Evolutionary conservation across 257 asterid species (phyloP).

Genomic region (Solanum paucissectum): DNA sequence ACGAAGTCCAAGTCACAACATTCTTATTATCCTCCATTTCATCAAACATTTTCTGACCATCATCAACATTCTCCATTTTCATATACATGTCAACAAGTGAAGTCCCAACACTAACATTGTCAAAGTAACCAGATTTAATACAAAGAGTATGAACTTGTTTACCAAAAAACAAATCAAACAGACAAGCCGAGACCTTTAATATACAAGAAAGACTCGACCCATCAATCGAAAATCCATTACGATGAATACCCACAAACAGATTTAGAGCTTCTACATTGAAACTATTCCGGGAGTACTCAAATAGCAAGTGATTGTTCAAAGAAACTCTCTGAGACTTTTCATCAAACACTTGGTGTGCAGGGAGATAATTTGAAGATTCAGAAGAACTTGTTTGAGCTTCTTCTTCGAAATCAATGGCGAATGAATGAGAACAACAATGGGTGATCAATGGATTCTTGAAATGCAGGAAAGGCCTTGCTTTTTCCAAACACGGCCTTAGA

Average conservation of each 20-base stretch:
- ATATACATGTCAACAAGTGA: constrained; percentile 74
- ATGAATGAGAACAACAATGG: constrained; percentile 8
- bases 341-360: constrained; percentile 42
- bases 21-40: constrained; percentile 56
- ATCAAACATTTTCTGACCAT: constrained; percentile 54
- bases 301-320: constrained; percentile 49
- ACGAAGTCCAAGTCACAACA: constrained; percentile 86
- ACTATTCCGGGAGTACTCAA: constrained; percentile 43
- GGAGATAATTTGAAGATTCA: background rate
- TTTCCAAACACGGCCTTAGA: constrained; percentile 17
- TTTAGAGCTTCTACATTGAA: constrained; percentile 39
- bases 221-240: constrained; percentile 39
- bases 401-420: constrained; percentile 13
- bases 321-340: constrained; percentile 36
- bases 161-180: constrained; percentile 31
- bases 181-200: constrained; percentile 54
- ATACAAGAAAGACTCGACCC: constrained; percentile 59
- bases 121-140: constrained; percentile 50
- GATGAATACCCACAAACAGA: constrained; percentile 35
- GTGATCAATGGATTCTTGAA: constrained; percentile 10
- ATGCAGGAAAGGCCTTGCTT: constrained; percentile 11
- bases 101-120: constrained; percentile 76
- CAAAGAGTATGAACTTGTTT: constrained; percentile 67
- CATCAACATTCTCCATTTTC: constrained; percentile 39
- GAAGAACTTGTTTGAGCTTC: background rate